Base-by-base conservation (phyloP, 2,329 filamentous ascomycete species). In the Hymenoscyphus linearis region DNA sequence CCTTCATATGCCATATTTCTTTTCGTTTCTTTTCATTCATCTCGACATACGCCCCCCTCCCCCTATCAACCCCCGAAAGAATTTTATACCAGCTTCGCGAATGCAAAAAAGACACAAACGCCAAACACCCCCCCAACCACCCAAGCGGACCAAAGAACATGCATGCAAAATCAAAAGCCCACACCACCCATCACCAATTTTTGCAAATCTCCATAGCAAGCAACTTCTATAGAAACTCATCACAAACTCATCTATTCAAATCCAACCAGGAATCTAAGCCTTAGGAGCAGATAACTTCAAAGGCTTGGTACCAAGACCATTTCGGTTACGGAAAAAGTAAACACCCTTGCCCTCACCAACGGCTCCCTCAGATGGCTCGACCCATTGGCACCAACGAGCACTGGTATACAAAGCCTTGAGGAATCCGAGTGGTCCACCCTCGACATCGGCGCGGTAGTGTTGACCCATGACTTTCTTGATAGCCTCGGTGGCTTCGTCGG, bases 251-350 rank as follows among this genome's bases (percentile, higher is more conserved):
- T 59, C n/a, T 57, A 60, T 53, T 60, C 31, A 18, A 22, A 56
- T 5, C 18, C 14, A 14, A 13, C 12, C 18, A 31, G n/a, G n/a
- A 47, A 27, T 54, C 14, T 58, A 60, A 27, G 58, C 65, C 59
- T 67, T 63, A 13, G 44, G 44, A 13, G 44, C 6, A 13, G 44
- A 50, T 31, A 70, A 10, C 52, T 68, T 67, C 61, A 68, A 47
- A 53, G 72, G 72, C 54, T 67, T 59, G 25, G 62, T 63, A 67
- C 95, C 95, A 26, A 96, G 79, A 22, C 91, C 90, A 78, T 98
- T 99, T 70, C 83, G 83, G 83, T 99, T 99, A 73, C 93, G 87
- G 88, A 90, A 99, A 85, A 99, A 99, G 60, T 97, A 96, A 34
- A 99, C 88, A 64, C 89, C 87, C 80, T 91, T 89, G 74, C 86